Percentiles rank a stretch among this genome's conserved stretches.
Conservation (phyloP, 2,329 filamentous ascomycete species). For the Cladosporium sp. region DNA sequence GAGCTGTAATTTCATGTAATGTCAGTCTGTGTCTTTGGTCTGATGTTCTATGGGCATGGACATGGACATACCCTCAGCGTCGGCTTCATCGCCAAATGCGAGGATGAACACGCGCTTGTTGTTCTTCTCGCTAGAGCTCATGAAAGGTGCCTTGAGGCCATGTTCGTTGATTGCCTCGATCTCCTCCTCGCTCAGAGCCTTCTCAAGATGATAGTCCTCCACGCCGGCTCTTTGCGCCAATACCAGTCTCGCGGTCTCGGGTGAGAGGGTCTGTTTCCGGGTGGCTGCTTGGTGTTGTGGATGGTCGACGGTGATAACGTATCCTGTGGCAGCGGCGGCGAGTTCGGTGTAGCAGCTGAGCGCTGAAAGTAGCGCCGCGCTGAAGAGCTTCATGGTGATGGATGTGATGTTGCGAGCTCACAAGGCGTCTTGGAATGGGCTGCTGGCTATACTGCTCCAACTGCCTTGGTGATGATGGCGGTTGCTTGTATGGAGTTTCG, state of each 20-base stretch:
- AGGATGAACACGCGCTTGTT: constrained; percentile 17
- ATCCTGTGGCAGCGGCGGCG: constrained; percentile 28
- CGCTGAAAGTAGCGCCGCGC: constrained; percentile 36
- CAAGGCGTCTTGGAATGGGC: too few species aligned
- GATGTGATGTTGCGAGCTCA: too few species aligned
- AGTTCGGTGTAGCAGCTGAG: constrained; percentile 32
- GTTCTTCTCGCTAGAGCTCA: constrained; percentile 26
- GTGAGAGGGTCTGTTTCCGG: constrained; percentile 28
- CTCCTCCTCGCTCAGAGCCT: constrained; percentile 36
- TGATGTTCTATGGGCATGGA: background rate
- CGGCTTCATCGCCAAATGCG: constrained; percentile 24
- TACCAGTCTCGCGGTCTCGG: constrained; percentile 45
- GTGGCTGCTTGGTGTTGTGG: constrained; percentile 15
- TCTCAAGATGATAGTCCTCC: constrained; percentile 44
- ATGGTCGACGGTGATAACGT: constrained; percentile 33
- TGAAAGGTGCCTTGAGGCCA: constrained; percentile 39
- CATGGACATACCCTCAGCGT: constrained; percentile 11
- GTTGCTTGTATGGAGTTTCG: too few species aligned
- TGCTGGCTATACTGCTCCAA: too few species aligned
- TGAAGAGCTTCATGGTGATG: constrained; percentile 40
- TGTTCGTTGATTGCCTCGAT: constrained; percentile 44
- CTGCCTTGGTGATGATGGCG: background rate
- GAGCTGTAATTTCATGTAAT: background rate
- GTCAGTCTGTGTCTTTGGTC: background rate
- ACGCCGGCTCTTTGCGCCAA: constrained; percentile 48